Base-by-base conservation (phyloP, 768 basidiomycete species). In the Calvatia gigantea region DNA sequence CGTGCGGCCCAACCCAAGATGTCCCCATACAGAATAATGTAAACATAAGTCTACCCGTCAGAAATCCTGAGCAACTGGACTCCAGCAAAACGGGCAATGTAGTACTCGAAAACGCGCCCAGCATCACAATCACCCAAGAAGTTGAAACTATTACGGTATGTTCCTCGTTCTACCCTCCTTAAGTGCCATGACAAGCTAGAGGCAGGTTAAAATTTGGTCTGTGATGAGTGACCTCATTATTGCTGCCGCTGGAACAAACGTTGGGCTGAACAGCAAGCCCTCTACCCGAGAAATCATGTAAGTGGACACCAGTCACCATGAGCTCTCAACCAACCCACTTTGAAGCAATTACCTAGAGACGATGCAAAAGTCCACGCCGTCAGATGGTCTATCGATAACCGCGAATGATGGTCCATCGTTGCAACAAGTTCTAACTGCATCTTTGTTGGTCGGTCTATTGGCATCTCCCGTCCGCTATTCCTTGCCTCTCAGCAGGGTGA, bases 351-450 rank as follows among this genome's bases (percentile, higher is more conserved):
- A 49, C n/a, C 37, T 61, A 12, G 41, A 58, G 25, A 51, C 38
- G 21, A 29, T 61, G 37, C 41, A 44, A 42, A 60, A 68, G 14
- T 75, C 79, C 49, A 73, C 75, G 1, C 81, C 83, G 21, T 70
- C 79, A 25, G 78, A 80, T 7, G 65, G 70, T 50, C 66, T 79
- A 27, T 84, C 85, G 4, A 67, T 73, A 9, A 60, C 69, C n/a
- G 58, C 63, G 11, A 53, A 54, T 5, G 59, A 62, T n/a, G 67
- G 69, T 9, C 81, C 82, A 1, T 84, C 84, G 4, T 69, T 79
- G 25, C 88, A 90, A 61, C 88, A 90, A 62, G 78, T 91, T 11
- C 74, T 88, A 58, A 89, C 81, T 2, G 87, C 88, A 3, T 77
- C 83, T 62, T 71, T 92, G 42, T 75, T 91, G 11, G 73, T 84